Evolutionary conservation across 148 eudicot species (phyloP).

Genomic region (Heliamphora exappendiculata): DNA sequence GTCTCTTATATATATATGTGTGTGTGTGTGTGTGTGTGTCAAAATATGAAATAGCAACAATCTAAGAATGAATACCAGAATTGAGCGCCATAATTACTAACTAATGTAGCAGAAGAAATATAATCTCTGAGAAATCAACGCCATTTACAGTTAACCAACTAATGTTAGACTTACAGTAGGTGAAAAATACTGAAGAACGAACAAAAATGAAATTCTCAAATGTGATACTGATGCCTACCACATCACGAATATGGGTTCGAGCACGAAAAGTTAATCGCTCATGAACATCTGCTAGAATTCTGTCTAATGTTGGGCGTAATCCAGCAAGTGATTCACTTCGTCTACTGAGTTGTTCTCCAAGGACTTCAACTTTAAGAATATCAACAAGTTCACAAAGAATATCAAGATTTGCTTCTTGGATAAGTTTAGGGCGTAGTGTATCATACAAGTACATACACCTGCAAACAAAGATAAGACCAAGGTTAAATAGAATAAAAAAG

Average conservation of each 20-base stretch:
- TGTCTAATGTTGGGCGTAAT: constrained; percentile 81
- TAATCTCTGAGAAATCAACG: background rate
- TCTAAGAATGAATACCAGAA: background rate
- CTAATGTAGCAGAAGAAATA: background rate
- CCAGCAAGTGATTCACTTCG: constrained; percentile 89
- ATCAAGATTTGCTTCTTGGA: constrained; percentile 92
- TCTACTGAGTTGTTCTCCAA: constrained; percentile 79
- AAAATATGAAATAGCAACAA: background rate
- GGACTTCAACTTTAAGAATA: constrained; percentile 87
- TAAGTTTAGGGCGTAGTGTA: constrained; percentile 90
- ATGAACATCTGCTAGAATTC: constrained; percentile 88
- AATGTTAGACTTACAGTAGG: background rate
- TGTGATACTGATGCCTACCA: constrained; percentile 39
- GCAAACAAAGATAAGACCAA: constrained; percentile 31
- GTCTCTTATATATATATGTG: too few relatives aligned
- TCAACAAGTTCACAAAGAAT: constrained; percentile 91
- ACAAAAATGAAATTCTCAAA: background rate
- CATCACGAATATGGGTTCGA: constrained; percentile 92
- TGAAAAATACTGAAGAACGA: background rate
- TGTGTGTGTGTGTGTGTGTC: too few relatives aligned
- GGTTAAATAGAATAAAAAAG: background rate
- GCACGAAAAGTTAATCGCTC: constrained; percentile 96
- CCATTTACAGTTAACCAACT: background rate
- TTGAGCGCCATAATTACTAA: background rate
- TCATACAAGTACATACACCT: constrained; percentile 98